A percentile compares a stretch with the other conserved stretches of the same genome.
Conservation (phyloP, 2,329 filamentous ascomycete genomes). For the Xylariaceae sp. region DNA sequence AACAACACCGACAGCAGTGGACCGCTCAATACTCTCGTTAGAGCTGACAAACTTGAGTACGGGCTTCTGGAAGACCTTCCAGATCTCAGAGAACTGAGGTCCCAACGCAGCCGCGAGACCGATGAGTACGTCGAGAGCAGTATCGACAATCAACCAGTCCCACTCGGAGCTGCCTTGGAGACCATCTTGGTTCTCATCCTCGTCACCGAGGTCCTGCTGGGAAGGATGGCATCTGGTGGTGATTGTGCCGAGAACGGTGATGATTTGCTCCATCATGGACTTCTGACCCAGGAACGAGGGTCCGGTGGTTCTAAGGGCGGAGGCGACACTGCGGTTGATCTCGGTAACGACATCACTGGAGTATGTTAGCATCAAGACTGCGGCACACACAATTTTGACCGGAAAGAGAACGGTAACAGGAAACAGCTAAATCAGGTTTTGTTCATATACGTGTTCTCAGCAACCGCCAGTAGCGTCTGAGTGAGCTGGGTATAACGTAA, state of each 20-base stretch:
- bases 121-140: constrained; percentile 83
- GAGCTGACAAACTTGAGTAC: constrained; percentile 83
- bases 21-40: constrained; percentile 80
- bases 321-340: constrained; percentile 88
- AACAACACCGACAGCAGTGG: constrained; percentile 83
- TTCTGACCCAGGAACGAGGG: constrained; percentile 74
- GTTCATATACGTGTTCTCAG: constrained; percentile 74
- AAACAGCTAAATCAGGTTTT: constrained; percentile 37
- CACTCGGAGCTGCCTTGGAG: constrained; percentile 83
- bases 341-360: constrained; percentile 80
- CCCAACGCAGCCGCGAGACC: constrained; percentile 80
- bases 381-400: neutral
- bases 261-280: constrained; percentile 68
- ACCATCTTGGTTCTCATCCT: constrained; percentile 69
- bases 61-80: constrained; percentile 93
- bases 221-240: constrained; percentile 88
- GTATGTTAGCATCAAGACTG: constrained; percentile 17
- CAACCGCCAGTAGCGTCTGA: constrained; percentile 87
- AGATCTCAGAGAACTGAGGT: constrained; percentile 74
- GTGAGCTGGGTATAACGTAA: constrained; percentile 99
- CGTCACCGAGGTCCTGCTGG: constrained; percentile 82
- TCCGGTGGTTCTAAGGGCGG: constrained; percentile 84
- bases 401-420: neutral
- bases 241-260: constrained; percentile 69
- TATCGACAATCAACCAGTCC: constrained; percentile 96